Evolutionary conservation across 2,329 filamentous ascomycete species (phyloP), one percentile per base, ranked within the genome.

Genomic region (Fusarium euwallaceae): DNA sequence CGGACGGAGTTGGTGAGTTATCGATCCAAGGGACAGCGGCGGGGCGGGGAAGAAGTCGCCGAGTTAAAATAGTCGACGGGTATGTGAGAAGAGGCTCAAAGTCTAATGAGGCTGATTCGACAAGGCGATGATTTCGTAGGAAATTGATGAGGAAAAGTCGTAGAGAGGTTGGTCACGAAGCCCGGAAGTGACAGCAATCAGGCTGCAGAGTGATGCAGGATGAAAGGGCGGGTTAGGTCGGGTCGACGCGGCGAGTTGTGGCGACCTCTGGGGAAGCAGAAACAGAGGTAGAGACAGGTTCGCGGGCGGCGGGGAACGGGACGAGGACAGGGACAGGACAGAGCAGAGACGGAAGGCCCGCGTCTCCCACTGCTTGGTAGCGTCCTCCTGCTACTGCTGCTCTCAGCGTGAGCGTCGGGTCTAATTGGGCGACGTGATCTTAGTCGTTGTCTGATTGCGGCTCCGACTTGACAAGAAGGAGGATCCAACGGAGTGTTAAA

Each of bases 171-270:
- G 34, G 61, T 37, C 37, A 45, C 39, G 32, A 17, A 53, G 51
- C 11, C n/a, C n/a, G 14, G 16, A 16, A 22, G 24, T 37, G 11
- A 51, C 16, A 59, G 45, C 36, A n/a, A 24, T 32, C 29, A 34
- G 37, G n/a, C 34, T 36, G 55, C 32, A 55, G 43, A 20, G 27
- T 39, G n/a, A 41, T 45, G 61, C 37, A 41, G 32, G 61, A 16
- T 60, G 37, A 58, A 72, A 29, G 24, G 53, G 61, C 69, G 73
- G 71, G 66, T 69, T 71, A 55, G 67, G 64, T 78, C 74, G 76
- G 74, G 71, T 72, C 51, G 65, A 69, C 68, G 68, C 71, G 65
- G 72, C 61, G 45, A 45, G 60, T 68, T 61, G 66, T 75, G 74
- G 76, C 67, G 61, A 64, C 34, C 24, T 48, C 56, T 56, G 37